Evolutionary conservation across 345 rosid species (phyloP), one percentile per base, ranked within the genome.

Genomic region (Melaleuca alternifolia): DNA sequence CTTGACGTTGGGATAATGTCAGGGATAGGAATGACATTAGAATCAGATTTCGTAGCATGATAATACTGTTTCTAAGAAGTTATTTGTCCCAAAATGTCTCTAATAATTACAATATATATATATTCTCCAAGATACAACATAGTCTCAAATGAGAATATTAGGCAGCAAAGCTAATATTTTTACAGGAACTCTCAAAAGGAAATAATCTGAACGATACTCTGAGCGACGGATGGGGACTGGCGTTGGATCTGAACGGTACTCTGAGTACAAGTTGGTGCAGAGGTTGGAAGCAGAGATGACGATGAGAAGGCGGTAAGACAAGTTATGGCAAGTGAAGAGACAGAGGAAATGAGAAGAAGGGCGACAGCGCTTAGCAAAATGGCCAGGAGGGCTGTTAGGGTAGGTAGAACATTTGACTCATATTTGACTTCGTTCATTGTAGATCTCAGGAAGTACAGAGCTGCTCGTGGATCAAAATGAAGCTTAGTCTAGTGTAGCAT

Each of bases 331-430:
- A 88, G 88, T 16, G 86, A 88, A 18, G 83, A 37, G 50, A 86
- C 54, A 76, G 89, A 83, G 82, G 89, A 52, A 28, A 10, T 8
- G 57, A 88, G 86, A 24, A 44, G 18, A 37, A 59, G 52, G 81
- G 85, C 54, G 21, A 51, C 24, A 30, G 23, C 24, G 50, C 51
- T 92, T 5, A 82, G 85, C 18, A 84, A 82, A 28, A 86, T 79
- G 87, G 92, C 92, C 3, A 87, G 33, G 61, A 85, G 61, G 50
- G 91, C 91, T 7, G 85, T 92, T 56, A 87, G 87, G 46, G 88
- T 89, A 54, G 91, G 88, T 6, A 92, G 92, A 33, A 90, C 93
- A 6, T 92, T 89, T 18, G 57, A 53, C 51, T 84, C 88, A 20
- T 84, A 76, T 77, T 79, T 86, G 28, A 76, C 51, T 41, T 53